Evolutionary conservation across 768 basidiomycete species (phyloP).

Genomic region (Strobilomyces echinocephalus): DNA sequence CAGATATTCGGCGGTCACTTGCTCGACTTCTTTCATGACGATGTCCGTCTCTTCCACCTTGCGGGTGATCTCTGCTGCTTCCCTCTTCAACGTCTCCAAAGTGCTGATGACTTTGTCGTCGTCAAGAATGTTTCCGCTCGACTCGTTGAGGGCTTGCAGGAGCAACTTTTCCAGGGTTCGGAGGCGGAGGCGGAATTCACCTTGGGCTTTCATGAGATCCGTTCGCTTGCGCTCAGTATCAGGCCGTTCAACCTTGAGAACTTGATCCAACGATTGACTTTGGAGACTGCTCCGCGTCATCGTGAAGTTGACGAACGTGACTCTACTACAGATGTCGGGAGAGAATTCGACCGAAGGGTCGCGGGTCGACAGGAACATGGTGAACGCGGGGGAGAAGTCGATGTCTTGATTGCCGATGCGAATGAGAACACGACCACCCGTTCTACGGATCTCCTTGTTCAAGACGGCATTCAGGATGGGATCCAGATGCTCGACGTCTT

Average conservation of each 20-base stretch:
- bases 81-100: slow-evolving; percentile 89
- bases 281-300: slow-evolving; percentile 99
- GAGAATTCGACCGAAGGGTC: slow-evolving; percentile 98
- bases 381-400: slow-evolving; percentile 99
- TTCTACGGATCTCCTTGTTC: slow-evolving; percentile 93
- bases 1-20: slow-evolving; percentile 91
- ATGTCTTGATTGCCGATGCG: slow-evolving; percentile 97
- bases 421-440: slow-evolving; percentile 95
- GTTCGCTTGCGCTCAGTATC: slow-evolving; percentile 94
- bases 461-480: slow-evolving; percentile 96
- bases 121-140: slow-evolving; percentile 93
- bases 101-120: slow-evolving; percentile 99
- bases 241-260: slow-evolving; percentile 93
- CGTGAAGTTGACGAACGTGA: slow-evolving; percentile 94
- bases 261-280: slow-evolving; percentile 96
- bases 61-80: slow-evolving; percentile 91
- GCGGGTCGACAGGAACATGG: slow-evolving; percentile 96
- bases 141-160: slow-evolving; percentile 93
- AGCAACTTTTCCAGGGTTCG: slow-evolving; percentile 90
- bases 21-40: slow-evolving; percentile 94
- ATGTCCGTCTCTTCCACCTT: slow-evolving; percentile 97
- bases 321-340: slow-evolving; percentile 96
- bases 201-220: slow-evolving; percentile 96
- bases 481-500: slow-evolving; percentile 96
- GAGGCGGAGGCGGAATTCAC: slow-evolving; percentile 91